Conservation (phyloP, 1,284 basidiomycete species). For the Malassezia brasiliensis region DNA sequence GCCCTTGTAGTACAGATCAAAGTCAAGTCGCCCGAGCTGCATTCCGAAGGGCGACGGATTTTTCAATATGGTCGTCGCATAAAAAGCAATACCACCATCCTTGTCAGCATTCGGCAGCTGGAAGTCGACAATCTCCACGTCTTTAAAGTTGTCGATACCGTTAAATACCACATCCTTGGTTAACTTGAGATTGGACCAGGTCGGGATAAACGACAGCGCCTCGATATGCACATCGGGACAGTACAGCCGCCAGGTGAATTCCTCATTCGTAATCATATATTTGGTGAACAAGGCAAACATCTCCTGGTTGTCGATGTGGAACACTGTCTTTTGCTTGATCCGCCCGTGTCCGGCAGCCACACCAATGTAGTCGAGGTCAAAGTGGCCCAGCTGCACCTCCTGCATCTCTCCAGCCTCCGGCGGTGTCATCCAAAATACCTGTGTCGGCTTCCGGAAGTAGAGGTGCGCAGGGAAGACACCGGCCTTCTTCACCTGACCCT, state of each 20-base stretch:
- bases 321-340: conserved; percentile 48
- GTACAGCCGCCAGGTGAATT: conserved; percentile 63
- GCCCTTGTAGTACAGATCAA: conserved; percentile 58
- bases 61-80: conserved; percentile 56
- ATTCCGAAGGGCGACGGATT: conserved; percentile 68
- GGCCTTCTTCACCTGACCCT: conserved; percentile 47
- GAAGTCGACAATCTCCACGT: conserved; percentile 58
- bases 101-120: conserved; percentile 64
- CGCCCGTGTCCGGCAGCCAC: conserved; percentile 47
- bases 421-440: conserved; percentile 46
- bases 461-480: conserved; percentile 49
- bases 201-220: conserved; percentile 53
- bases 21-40: conserved; percentile 61
- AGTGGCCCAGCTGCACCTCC: conserved; percentile 43
- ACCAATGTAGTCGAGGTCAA: conserved; percentile 37
- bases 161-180: conserved; percentile 42
- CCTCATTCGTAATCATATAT: conserved; percentile 58
- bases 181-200: conserved; percentile 34
- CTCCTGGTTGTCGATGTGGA: conserved; percentile 39
- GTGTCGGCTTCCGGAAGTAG: conserved; percentile 45
- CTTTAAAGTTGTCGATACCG: conserved; percentile 63
- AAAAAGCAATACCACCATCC: conserved; percentile 61
- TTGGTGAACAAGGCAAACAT: conserved; percentile 47
- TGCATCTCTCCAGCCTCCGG: conserved; percentile 24
- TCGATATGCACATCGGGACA: conserved; percentile 59